Evolutionary conservation across 75 land plant species (phyloP), one percentile per base, ranked within the genome.

Genomic region (Sequoiadendron giganteum): DNA sequence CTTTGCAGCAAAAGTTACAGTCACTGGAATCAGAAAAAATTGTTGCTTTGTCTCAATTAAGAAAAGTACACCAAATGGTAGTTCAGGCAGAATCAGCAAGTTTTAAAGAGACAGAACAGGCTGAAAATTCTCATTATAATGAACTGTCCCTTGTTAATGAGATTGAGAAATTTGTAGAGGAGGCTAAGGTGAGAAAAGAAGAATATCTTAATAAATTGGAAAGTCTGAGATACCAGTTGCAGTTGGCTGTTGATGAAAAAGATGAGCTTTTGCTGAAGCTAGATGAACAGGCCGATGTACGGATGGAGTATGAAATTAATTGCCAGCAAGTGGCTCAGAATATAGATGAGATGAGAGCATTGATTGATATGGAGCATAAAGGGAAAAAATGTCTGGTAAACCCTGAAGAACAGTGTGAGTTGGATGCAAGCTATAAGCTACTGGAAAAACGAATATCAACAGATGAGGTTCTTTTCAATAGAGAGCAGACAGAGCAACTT

Each of bases 201-300:
- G 21, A 21, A 10, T 25, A 45, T 89, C 13, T 34, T 78, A 88
- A 90, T 89, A 72, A 68, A 34, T 40, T 90, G 18, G 92, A 90
- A 84, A 83, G 32, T 86, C 16, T 92, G 36, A 89, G 88, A 86
- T 90, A 83, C 77, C 91, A 93, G 2, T 70, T 95, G 15, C 91
- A 90, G 80, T 42, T 93, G 30, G 48, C 89, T 65, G 82, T 43
- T 58, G 65, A 91, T 54, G 54, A 87, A 19, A 90, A 89, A 54
- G 95, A 93, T 75, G 40, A 65, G n/a, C 89, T 89, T 78, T 38
- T 77, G 48, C 39, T 92, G 88, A 89, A 91, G 43, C 83, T 93
- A 32, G 32, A 77, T 73, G 94, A 93, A 70, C 87, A 91, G 77
- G 70, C 80, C 40, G 49, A 90, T 55, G 34, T 87, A 25, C 89